Conservation (phyloP, 1,139 yeast species). For the Geotrichum armillariae region DNA sequence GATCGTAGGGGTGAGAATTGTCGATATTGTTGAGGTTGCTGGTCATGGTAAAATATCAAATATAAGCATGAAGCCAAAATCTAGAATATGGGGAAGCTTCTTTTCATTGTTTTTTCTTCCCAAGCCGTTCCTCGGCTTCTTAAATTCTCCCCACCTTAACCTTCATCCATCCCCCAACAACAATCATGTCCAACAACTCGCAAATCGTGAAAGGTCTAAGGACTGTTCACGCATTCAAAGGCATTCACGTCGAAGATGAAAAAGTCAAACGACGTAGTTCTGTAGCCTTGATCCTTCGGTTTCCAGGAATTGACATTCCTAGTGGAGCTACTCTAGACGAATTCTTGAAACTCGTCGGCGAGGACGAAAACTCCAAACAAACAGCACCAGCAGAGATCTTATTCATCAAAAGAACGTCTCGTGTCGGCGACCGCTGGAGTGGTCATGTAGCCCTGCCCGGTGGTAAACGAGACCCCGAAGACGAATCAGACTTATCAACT, state of each 20-base stretch:
- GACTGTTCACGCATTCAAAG: conserved; percentile 23
- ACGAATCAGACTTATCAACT: conserved; percentile 36
- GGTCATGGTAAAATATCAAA: neutral
- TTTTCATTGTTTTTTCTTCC: neutral
- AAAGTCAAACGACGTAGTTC: conserved; percentile 28
- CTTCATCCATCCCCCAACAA: neutral
- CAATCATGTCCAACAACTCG: conserved; percentile 1
- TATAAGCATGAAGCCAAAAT: neutral
- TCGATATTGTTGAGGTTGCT: neutral
- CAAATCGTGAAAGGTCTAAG: conserved; percentile 25
- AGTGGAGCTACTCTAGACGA: conserved; percentile 8
- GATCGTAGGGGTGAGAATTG: neutral
- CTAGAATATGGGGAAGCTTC: neutral
- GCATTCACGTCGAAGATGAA: conserved; percentile 23
- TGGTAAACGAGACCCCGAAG: conserved; percentile 42
- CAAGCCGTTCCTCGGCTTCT: too few species aligned
- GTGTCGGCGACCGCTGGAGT: conserved; percentile 44
- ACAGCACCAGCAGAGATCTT: conserved; percentile 34
- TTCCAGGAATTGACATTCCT: conserved; percentile 25
- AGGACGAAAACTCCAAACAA: neutral
- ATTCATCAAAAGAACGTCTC: conserved; percentile 40
- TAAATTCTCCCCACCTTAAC: too few species aligned
- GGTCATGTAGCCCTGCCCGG: conserved; percentile 47
- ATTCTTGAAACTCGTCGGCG: conserved; percentile 1
- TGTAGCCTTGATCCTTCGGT: conserved; percentile 30